A percentile compares a stretch with the other conserved stretches of the same genome.
Evolutionary conservation across 495 filamentous ascomycete genomes (phyloP).

Genomic region (Thozetella sp.): DNA sequence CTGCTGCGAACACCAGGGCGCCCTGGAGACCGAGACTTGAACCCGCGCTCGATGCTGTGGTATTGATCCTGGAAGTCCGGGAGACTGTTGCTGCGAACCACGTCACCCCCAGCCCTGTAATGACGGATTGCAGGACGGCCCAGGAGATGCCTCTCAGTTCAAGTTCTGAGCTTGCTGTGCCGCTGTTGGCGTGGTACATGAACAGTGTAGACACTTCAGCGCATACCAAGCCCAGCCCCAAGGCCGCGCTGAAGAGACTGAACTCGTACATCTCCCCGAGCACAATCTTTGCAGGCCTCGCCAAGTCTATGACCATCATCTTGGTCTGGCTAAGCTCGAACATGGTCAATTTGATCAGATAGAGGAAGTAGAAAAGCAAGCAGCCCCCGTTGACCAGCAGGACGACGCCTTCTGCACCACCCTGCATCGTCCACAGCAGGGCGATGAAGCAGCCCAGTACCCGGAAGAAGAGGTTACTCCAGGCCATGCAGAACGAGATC

Average conservation of each 20-base stretch:
- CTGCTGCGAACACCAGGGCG: slow-evolving; percentile 11
- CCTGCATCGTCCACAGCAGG: slow-evolving; percentile 15
- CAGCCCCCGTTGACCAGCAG: slow-evolving; percentile 11
- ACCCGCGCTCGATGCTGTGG: not conserved
- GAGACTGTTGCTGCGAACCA: slow-evolving; percentile 7
- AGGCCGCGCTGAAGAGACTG: slow-evolving; percentile 11
- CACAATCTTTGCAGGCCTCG: slow-evolving; percentile 7
- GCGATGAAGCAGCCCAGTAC: slow-evolving; percentile 16
- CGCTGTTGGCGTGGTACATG: slow-evolving; percentile 8
- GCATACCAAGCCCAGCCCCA: slow-evolving; percentile 12
- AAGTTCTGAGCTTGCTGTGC: slow-evolving; percentile 5
- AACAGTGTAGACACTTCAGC: slow-evolving; percentile 13
- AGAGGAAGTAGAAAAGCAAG: slow-evolving; percentile 12
- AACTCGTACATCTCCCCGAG: slow-evolving; percentile 16
- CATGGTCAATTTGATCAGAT: slow-evolving; percentile 13
- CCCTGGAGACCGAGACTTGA: slow-evolving; percentile 11
- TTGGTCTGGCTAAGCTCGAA: slow-evolving; percentile 9
- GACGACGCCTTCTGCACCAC: slow-evolving; percentile 4
- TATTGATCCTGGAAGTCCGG: not conserved
- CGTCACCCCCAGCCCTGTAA: slow-evolving; percentile 7
- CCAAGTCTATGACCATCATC: slow-evolving; percentile 6
- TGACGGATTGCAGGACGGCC: slow-evolving; percentile 14
- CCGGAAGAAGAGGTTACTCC: slow-evolving; percentile 12
- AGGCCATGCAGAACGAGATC: slow-evolving; percentile 9
- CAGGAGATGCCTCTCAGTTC: slow-evolving; percentile 16